Evolutionary conservation across 169 alveolate genomes (phyloP).

Genomic region (Neospora caninum): DNA sequence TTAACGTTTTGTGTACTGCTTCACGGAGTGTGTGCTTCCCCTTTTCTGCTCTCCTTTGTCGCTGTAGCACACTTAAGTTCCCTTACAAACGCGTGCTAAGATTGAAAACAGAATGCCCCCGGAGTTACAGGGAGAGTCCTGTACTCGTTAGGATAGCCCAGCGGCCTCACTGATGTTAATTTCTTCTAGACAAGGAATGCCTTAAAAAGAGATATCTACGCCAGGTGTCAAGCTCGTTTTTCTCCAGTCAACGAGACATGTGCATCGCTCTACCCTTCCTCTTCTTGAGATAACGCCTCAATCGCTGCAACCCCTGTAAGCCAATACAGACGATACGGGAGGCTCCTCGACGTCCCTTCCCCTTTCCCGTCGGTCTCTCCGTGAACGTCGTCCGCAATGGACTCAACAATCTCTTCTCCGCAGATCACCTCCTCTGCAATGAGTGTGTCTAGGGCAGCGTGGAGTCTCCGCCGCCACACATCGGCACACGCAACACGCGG

Average conservation of each 20-base stretch:
- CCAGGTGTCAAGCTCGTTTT: background rate
- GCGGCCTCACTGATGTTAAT: no score
- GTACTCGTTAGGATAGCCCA: background rate
- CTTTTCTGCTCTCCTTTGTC: no score
- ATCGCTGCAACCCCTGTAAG: background rate
- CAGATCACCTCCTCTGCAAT: background rate
- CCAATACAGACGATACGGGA: background rate
- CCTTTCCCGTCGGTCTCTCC: no score
- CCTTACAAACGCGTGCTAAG: no score
- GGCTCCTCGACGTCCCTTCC: no score
- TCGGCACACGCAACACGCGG: no score
- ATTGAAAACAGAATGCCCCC: background rate
- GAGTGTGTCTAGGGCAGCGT: slow-evolving; percentile 8
- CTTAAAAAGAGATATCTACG: background rate
- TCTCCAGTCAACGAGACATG: background rate
- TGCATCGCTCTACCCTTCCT: background rate
- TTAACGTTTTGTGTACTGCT: no score
- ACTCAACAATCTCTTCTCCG: background rate
- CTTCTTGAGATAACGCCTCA: background rate
- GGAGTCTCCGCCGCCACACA: slow-evolving; percentile 19
- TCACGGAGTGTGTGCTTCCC: no score
- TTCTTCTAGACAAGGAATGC: background rate
- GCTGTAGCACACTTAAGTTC: no score
- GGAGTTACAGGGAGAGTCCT: background rate
- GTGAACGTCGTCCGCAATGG: background rate